A percentile compares a stretch with the other conserved stretches of the same genome.
phyloP scores from a whole-genome alignment of 495 filamentous ascomycete species.

The Penicillium angulare region DNA sequence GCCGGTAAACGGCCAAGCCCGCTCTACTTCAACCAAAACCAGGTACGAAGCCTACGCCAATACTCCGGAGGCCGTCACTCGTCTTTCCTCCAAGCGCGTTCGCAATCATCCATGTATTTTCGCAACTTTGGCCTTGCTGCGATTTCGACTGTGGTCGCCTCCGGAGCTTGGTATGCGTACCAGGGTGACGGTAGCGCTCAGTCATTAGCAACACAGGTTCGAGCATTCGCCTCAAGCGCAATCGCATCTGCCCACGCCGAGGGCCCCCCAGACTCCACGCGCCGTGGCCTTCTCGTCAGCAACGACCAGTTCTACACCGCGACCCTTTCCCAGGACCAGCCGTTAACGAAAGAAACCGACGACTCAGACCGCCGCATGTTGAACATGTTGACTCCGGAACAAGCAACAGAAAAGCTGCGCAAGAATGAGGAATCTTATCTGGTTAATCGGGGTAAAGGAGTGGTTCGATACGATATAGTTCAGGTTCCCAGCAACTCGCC shows the following conservation, averaged over 20 bases:
- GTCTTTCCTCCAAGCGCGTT: conserved; percentile 28
- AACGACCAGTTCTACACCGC: conserved; percentile 82
- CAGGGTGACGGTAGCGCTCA: conserved; percentile 36
- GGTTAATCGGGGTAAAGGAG: conserved; percentile 85
- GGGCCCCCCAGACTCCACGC: conserved; percentile 28
- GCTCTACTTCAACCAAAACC: conserved; percentile 43
- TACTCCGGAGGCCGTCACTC: conserved; percentile 41
- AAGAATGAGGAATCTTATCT: conserved; percentile 88
- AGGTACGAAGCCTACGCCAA: conserved; percentile 45
- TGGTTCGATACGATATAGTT: conserved; percentile 92
- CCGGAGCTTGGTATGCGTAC: conserved; percentile 66
- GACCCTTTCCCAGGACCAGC: conserved; percentile 73
- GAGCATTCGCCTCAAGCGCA: conserved; percentile 31
- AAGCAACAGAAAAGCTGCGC: conserved; percentile 85
- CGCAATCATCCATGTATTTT: conserved; percentile 62
- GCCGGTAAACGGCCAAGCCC: conserved; percentile 44
- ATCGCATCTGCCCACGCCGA: conserved; percentile 30
- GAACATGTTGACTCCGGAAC: conserved; percentile 94
- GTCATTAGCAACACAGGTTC: conserved; percentile 24
- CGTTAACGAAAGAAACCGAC: conserved; percentile 82
- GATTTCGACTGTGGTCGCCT: conserved; percentile 60
- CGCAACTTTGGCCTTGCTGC: conserved; percentile 61
- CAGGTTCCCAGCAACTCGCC: conserved; percentile 95
- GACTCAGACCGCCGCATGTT: conserved; percentile 77
- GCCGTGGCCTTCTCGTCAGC: conserved; percentile 65